Conservation (phyloP, 495 filamentous ascomycete species). For the Tuber microsphaerosporum region DNA sequence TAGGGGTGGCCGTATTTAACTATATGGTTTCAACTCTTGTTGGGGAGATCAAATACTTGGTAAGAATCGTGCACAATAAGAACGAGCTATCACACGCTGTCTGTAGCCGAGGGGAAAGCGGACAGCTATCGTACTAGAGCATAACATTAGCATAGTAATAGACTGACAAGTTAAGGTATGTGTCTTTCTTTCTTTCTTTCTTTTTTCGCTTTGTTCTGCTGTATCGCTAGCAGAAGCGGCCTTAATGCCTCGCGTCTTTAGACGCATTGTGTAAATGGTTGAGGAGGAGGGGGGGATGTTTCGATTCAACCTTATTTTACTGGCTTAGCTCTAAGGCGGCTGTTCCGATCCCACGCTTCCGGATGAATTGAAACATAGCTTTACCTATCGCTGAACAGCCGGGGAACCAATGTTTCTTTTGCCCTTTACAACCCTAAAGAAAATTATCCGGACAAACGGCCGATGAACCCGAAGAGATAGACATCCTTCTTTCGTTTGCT, state of each 20-base stretch:
- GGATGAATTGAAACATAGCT: conserved; percentile 1
- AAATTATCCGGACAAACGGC: conserved; percentile 3
- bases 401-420: conserved; percentile 3
- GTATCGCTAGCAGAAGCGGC: not conserved
- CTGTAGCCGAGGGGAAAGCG: not conserved
- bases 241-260: not conserved
- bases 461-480: not conserved
- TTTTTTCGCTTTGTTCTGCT: not conserved
- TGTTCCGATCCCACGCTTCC: conserved; percentile 4
- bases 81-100: not conserved
- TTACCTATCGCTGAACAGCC: not conserved
- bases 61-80: not conserved
- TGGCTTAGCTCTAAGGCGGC: not conserved
- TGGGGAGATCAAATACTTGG: not conserved
- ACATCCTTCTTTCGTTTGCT: not conserved
- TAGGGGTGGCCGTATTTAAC: not conserved
- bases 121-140: not conserved
- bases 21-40: not conserved
- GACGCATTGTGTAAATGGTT: not conserved
- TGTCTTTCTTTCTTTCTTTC: not conserved
- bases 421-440: not conserved
- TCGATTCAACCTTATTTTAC: not conserved
- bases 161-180: not conserved
- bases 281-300: not conserved
- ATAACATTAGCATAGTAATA: not conserved